Evolutionary conservation across 352 stramenopile genomes (phyloP).

Genomic region (Phytophthora palmivora): DNA sequence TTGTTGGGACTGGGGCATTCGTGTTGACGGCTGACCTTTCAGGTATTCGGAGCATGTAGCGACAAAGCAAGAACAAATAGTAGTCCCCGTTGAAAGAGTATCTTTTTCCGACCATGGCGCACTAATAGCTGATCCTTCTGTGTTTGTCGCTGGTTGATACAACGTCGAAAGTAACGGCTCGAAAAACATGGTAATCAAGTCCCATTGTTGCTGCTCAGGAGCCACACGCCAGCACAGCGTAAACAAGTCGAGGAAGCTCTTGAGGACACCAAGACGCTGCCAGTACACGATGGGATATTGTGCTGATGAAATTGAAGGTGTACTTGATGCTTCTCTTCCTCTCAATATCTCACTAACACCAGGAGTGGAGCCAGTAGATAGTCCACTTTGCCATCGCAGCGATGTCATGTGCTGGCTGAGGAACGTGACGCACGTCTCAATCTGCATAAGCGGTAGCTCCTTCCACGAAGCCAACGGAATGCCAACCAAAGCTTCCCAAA

Average conservation of each 20-base stretch:
- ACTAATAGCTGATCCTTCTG: conserved; percentile 68
- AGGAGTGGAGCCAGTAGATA: conserved; percentile 25
- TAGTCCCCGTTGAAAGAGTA: conserved; percentile 72
- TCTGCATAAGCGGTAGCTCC: conserved; percentile 44
- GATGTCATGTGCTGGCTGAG: conserved; percentile 69
- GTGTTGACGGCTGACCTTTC: conserved; percentile 30
- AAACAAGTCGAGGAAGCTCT: conserved; percentile 82
- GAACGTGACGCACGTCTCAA: conserved; percentile 61
- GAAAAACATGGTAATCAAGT: conserved; percentile 74
- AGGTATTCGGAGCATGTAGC: conserved; percentile 77
- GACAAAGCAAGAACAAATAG: conserved; percentile 84
- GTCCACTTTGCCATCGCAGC: conserved; percentile 57
- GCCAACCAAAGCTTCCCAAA: conserved; percentile 74
- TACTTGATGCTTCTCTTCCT: conserved; percentile 18
- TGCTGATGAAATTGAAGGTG: conserved; percentile 6
- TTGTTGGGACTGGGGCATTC: background rate
- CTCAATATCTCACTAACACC: conserved; percentile 17
- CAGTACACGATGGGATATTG: conserved; percentile 71
- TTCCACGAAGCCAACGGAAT: conserved; percentile 61
- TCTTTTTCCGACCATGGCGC: conserved; percentile 80
- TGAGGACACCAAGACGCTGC: conserved; percentile 77
- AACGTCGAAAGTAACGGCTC: conserved; percentile 82
- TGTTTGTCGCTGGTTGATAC: conserved; percentile 78
- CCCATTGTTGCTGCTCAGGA: conserved; percentile 73
- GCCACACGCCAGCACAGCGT: conserved; percentile 67